Base-by-base conservation (phyloP, 345 rosid genomes). In the Pistacia integerrima region DNA sequence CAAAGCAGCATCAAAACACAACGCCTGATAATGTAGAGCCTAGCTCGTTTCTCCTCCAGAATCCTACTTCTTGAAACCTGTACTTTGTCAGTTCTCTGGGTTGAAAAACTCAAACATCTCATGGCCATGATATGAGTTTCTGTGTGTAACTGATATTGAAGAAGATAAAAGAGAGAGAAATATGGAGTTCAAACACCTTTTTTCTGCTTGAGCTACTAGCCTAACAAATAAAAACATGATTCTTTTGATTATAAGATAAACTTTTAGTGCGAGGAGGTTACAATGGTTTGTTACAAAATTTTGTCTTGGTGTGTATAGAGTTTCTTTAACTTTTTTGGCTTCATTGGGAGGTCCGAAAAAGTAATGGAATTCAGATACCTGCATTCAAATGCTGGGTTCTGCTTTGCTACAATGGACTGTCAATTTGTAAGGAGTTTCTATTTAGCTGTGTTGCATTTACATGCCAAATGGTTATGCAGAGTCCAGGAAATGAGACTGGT, bases 1-100 rank as follows among this genome's bases (percentile, higher is more conserved):
- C 79, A 84, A 77, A 81, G 44, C 76, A 84, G 76, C 85, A 78
- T 80, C 79, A 79, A 4, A 67, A 82, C 83, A 63, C 86, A 81
- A 4, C 76, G 83, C 69, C 69, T 78, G 71, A 82, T 76, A 54
- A 82, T 82, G 74, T 80, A 84, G 56, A 86, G 69, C 78, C 83
- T 86, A 35, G 78, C 77, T 67, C 61, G 77, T 78, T 82, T 78
- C 84, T 71, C 83, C 58, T 80, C 79, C 17, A 82, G 56, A 75
- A 63, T 71, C 75, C 57, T 76, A 36, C 56, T 60, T 54, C 55
- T 76, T 8, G 78, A 69, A 65, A 64, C 65, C 67, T 41, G 25
- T 46, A 60, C 74, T 35, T 80, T 74, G 59, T 51, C 70, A 69
- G 66, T 14, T 52, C 76, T 76, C 69, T 30, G 52, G 14, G 28